A percentile compares a stretch with the other conserved stretches of the same genome.
These are phyloP conservation scores for Protomyces pachydermus DNA, from an alignment of 1,139 yeast species.

Conservation along the genomic window DNA sequence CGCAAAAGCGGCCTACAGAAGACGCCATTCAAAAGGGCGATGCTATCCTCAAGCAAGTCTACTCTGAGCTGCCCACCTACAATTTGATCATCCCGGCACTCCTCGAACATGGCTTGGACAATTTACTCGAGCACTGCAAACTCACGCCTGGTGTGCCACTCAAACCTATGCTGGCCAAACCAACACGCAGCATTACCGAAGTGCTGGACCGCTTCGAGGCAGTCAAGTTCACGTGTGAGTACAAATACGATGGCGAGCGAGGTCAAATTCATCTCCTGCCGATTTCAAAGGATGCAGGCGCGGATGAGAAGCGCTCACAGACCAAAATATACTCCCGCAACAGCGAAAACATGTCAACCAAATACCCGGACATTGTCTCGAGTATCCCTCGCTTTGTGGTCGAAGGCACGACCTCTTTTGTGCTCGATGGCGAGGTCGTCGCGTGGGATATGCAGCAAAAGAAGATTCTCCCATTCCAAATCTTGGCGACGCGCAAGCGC, in stretches of 20 bases:
- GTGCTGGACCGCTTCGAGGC: conserved; percentile 68
- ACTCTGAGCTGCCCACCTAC: conserved; percentile 87
- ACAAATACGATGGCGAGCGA: conserved; percentile 95
- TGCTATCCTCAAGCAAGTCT: conserved; percentile 74
- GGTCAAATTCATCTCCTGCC: conserved; percentile 81
- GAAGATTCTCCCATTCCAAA: conserved; percentile 87
- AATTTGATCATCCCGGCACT: conserved; percentile 67
- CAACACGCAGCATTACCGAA: conserved; percentile 87
- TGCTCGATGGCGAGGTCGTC: conserved; percentile 96
- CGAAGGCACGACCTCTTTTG: conserved; percentile 48
- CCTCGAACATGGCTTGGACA: conserved; percentile 59
- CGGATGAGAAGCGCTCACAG: conserved; percentile 43
- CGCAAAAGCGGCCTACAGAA: conserved; percentile 32
- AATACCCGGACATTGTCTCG: conserved; percentile 84
- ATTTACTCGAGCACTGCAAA: conserved; percentile 62
- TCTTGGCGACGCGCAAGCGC: conserved; percentile 84
- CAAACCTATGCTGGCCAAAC: conserved; percentile 97
- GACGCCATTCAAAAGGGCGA: conserved; percentile 52
- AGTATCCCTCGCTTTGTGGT: conserved; percentile 59
- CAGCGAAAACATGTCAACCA: conserved; percentile 93
- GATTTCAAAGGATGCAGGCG: conserved; percentile 36
- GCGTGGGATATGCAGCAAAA: conserved; percentile 81
- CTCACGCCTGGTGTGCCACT: conserved; percentile 89
- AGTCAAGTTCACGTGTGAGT: conserved; percentile 85
- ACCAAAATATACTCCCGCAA: conserved; percentile 84